Conservation (phyloP, 495 filamentous ascomycete genomes). For the Podospora pseudocomata region DNA sequence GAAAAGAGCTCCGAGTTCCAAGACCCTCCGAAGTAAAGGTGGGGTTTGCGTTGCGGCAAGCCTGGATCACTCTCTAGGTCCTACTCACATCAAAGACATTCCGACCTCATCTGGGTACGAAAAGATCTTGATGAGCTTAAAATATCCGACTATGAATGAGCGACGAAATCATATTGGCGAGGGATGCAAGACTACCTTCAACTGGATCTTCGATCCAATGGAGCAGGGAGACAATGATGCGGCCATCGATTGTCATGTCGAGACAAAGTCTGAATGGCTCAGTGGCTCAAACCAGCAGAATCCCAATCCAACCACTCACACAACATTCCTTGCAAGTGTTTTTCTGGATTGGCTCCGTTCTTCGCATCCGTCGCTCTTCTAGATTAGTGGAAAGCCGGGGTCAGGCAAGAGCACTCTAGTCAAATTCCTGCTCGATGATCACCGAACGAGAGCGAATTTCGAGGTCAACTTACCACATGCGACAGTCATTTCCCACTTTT, state of each 20-base stretch:
- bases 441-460: background rate
- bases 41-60: no score
- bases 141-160: constrained; percentile 9
- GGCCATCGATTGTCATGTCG: background rate
- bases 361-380: background rate
- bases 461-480: background rate
- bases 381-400: background rate
- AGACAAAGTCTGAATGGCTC: no score
- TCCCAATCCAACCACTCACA: background rate
- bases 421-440: background rate
- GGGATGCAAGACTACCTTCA: background rate
- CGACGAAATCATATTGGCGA: background rate
- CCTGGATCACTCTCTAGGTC: no score
- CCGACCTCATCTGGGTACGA: no score
- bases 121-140: no score
- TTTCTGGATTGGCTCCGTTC: background rate
- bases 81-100: no score
- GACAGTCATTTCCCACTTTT: background rate
- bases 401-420: background rate
- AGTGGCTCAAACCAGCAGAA: background rate
- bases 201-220: background rate
- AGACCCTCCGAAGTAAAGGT: no score
- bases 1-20: no score
- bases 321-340: background rate
- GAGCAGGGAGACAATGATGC: background rate